Conservation (phyloP, 2,329 filamentous ascomycete species). For the Colletotrichum magnum region DNA sequence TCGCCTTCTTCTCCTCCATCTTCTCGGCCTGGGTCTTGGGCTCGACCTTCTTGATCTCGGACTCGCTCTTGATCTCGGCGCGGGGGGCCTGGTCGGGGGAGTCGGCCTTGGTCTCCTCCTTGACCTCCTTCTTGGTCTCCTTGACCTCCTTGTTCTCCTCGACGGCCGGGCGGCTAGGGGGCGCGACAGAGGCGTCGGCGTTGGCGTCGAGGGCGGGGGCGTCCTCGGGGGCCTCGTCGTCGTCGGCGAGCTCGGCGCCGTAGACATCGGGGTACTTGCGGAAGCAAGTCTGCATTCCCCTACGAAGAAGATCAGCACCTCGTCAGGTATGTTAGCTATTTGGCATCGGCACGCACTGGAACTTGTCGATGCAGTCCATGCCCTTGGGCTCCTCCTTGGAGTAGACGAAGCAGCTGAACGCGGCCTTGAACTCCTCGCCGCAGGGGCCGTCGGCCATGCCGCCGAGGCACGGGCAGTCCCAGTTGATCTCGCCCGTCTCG, state of each 20-base stretch:
- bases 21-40: conserved; percentile 39
- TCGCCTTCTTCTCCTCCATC: conserved; percentile 31
- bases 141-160: conserved; percentile 32
- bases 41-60: conserved; percentile 37
- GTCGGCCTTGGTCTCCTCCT: conserved; percentile 22
- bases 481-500: conserved; percentile 99
- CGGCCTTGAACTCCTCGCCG: conserved; percentile 93
- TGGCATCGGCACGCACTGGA: conserved; percentile 76
- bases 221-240: conserved; percentile 64
- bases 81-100: too few species aligned
- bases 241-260: conserved; percentile 87
- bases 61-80: conserved; percentile 25
- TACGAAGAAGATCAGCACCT: too few species aligned
- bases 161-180: conserved; percentile 11
- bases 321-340: too few species aligned
- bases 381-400: conserved; percentile 96
- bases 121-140: conserved; percentile 32
- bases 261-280: conserved; percentile 93
- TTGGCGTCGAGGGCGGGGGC: conserved; percentile 46
- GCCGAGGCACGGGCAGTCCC: conserved; percentile 97
- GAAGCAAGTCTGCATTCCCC: conserved; percentile 98
- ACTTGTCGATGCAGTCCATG: conserved; percentile 97
- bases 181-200: conserved; percentile 30
- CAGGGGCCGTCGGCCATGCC: conserved; percentile 98
- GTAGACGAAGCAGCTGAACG: conserved; percentile 99